Percentiles rank a stretch among this genome's conserved stretches.
Conservation (phyloP, 2,329 filamentous ascomycete genomes). For the Cladosporium sp. region DNA sequence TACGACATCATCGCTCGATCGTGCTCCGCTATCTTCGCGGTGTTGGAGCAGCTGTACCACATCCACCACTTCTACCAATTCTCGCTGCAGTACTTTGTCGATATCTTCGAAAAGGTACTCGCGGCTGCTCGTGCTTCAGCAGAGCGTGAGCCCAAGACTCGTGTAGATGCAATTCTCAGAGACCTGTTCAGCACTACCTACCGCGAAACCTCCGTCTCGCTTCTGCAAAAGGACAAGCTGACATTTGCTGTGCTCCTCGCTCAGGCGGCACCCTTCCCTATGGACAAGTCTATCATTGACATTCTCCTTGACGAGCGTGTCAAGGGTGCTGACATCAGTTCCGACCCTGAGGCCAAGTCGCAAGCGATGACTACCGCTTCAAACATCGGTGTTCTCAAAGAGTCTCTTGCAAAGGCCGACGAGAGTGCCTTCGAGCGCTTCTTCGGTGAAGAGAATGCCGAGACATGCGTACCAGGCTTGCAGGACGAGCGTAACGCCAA, state of each 20-base stretch:
- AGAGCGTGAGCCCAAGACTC: constrained; percentile 54
- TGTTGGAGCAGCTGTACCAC: constrained; percentile 94
- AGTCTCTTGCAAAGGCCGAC: constrained; percentile 64
- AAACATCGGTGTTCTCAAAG: constrained; percentile 72
- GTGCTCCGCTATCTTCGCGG: constrained; percentile 95
- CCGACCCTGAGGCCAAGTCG: constrained; percentile 61
- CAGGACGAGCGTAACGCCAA: constrained; percentile 59
- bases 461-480: constrained; percentile 75
- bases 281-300: constrained; percentile 89
- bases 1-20: constrained; percentile 92
- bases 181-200: constrained; percentile 91
- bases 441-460: constrained; percentile 80
- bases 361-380: constrained; percentile 68
- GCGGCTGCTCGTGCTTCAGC: constrained; percentile 78
- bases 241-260: constrained; percentile 93
- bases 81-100: constrained; percentile 95
- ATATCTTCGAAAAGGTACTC: constrained; percentile 94
- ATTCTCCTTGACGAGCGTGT: constrained; percentile 76
- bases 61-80: constrained; percentile 99
- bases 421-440: constrained; percentile 75
- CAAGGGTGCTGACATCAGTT: constrained; percentile 76
- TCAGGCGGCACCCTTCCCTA: constrained; percentile 92
- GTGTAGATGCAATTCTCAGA: constrained; percentile 85
- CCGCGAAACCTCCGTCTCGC: constrained; percentile 86
- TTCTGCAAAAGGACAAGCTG: constrained; percentile 91